Evolutionary conservation across 2,329 filamentous ascomycete genomes (phyloP), one percentile per base, ranked within the genome.

Genomic region (Fusarium sp.): DNA sequence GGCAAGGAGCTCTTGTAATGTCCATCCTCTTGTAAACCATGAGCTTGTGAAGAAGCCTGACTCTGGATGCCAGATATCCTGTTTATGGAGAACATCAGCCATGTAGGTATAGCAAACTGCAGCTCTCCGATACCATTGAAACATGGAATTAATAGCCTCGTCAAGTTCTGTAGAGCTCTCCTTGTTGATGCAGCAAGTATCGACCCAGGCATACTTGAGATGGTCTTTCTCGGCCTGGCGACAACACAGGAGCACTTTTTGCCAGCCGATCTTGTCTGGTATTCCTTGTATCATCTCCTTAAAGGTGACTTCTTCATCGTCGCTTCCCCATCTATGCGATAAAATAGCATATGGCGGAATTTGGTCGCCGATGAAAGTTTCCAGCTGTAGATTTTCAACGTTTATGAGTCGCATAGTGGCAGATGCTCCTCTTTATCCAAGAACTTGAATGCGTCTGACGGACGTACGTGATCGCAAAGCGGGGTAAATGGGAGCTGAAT

Each of bases 1-100:
- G 2, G 61, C 57, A 7, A 63, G 23, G 0, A 64, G 41, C n/a
- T 64, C 61, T 5, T 64, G 58, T 9, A 64, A 15, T 2, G 61
- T 62, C 61, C 61, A 64, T 2, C 61, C 61, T 32, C 61, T 13
- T 11, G n/a, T 44, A 18, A 64, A 64, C 61, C 61, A 64, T 2
- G 57, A 37, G 12, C 57, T 64, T 9, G 61, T 13, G 27, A 23
- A 48, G 23, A 64, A 64, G 2, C 26, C 35, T 5, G 61, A 64
- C 0, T 13, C 10, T 5, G 57, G 30, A 5, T 55, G 46, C 48
- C 61, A 42, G 9, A 48, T 10, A 20, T 64, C 14, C 1, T 63
- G 40, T 1, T 23, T 27, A 4, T n/a, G 4, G 2, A 38, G 35
- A 7, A 64, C 30, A 3, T 64, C 61, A 1, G 6, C 37, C 30